phyloP scores from a whole-genome alignment of 2,329 filamentous ascomycete species.

The Thielaviopsis punctulata region DNA sequence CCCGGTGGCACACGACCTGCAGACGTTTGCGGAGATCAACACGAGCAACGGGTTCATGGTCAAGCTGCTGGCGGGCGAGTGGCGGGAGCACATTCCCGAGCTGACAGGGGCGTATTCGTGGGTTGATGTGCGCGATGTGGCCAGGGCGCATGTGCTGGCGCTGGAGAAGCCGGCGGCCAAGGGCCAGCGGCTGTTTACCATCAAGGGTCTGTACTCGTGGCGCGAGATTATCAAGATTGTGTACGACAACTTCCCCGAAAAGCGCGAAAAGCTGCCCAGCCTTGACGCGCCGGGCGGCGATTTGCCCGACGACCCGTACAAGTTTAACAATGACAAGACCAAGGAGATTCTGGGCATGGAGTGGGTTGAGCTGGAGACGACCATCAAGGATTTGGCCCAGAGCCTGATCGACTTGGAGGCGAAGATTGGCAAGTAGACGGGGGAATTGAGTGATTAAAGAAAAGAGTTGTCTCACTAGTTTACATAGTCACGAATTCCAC shows the following conservation, averaged over 20 bases:
- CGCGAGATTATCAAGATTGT: constrained; percentile 26
- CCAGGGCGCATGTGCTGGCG: constrained; percentile 33
- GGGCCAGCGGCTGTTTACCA: constrained; percentile 34
- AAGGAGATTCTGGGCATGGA: constrained; percentile 43
- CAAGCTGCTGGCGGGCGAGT: constrained; percentile 31
- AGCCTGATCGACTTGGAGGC: constrained; percentile 8
- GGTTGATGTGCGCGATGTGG: constrained; percentile 40
- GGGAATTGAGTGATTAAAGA: too few species aligned
- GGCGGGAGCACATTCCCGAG: constrained; percentile 26
- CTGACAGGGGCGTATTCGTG: constrained; percentile 27
- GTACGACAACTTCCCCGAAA: constrained; percentile 31
- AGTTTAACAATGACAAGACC: constrained; percentile 40
- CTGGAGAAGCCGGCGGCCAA: constrained; percentile 30
- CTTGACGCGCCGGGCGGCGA: constrained; percentile 28
- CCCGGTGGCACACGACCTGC: constrained; percentile 31
- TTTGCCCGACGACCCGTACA: constrained; percentile 27
- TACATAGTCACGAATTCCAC: too few species aligned
- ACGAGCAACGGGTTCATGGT: constrained; percentile 37
- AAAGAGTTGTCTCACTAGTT: too few species aligned
- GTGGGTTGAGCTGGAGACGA: constrained; percentile 44
- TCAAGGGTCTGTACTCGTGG: constrained; percentile 30
- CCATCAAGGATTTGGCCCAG: constrained; percentile 20
- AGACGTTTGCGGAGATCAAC: constrained; percentile 30
- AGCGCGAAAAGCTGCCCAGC: constrained; percentile 28
- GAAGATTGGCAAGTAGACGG: constrained; percentile 1